Evolutionary conservation across 352 stramenopile genomes (phyloP).

Genomic region (Globisporangium camurandrum): DNA sequence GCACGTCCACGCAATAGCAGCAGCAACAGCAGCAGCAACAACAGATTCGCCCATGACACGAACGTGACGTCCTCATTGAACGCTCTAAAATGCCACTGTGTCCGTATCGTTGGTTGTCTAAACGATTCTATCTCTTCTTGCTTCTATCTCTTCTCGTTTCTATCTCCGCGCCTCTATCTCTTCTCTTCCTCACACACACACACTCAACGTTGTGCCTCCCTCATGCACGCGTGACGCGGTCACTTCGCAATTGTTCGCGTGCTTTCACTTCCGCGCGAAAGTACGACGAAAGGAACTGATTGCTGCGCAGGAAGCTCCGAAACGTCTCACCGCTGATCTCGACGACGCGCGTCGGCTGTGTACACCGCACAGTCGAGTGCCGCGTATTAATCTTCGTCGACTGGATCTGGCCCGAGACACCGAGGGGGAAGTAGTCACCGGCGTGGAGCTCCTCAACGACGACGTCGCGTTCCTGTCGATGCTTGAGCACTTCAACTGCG

Average conservation of each 20-base stretch:
- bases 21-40: not conserved
- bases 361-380: conserved; percentile 68
- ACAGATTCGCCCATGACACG: not conserved
- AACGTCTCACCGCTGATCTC: conserved; percentile 80
- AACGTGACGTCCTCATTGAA: too few species aligned
- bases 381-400: conserved; percentile 62
- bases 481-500: conserved; percentile 63
- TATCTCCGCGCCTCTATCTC: not conserved
- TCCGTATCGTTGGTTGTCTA: too few species aligned
- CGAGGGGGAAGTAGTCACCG: conserved; percentile 77
- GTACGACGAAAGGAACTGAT: conserved; percentile 77
- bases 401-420: conserved; percentile 58
- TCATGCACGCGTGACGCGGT: conserved; percentile 30
- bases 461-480: conserved; percentile 49
- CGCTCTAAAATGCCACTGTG: not conserved
- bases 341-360: conserved; percentile 54
- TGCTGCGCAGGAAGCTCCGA: conserved; percentile 76
- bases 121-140: too few species aligned
- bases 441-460: conserved; percentile 64
- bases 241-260: conserved; percentile 50
- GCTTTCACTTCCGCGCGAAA: conserved; percentile 66
- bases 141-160: not conserved
- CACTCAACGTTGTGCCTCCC: too few species aligned
- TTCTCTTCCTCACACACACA: conserved; percentile 5
- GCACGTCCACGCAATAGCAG: not conserved